These are phyloP conservation scores for Panicum virgatum DNA, from an alignment of 202 grass and related monocot genomes.

Conservation along the genomic window DNA sequence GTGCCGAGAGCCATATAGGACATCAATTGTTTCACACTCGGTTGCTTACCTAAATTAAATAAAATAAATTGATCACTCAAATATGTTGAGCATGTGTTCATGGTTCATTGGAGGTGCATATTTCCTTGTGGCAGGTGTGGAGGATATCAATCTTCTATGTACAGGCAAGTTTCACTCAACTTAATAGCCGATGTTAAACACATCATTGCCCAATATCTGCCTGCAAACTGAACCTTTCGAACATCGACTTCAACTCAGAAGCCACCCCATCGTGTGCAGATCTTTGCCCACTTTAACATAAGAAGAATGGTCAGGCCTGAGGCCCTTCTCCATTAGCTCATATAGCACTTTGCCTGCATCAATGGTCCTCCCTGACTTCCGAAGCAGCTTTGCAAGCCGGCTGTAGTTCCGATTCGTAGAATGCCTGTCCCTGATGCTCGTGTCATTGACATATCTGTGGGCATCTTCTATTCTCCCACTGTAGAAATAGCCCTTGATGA, in stretches of 20 bases:
- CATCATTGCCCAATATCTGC: slow-evolving; percentile 21
- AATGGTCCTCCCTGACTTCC: slow-evolving; percentile 41
- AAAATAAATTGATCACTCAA: neutral
- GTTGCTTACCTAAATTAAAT: neutral
- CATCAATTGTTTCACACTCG: neutral
- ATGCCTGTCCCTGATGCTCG: slow-evolving; percentile 58
- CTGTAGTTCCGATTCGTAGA: slow-evolving; percentile 79
- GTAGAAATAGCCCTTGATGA: slow-evolving; percentile 78
- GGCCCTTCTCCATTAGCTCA: slow-evolving; percentile 79
- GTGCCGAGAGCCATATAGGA: neutral
- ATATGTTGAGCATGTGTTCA: neutral
- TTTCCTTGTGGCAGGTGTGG: neutral
- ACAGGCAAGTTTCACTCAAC: slow-evolving; percentile 7
- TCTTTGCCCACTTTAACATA: slow-evolving; percentile 67
- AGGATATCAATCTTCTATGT: neutral
- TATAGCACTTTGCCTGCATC: slow-evolving; percentile 68
- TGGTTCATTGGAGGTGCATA: neutral
- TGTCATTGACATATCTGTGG: slow-evolving; percentile 55
- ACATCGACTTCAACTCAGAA: slow-evolving; percentile 61
- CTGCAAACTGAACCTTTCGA: slow-evolving; percentile 43
- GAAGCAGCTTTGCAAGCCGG: slow-evolving; percentile 60
- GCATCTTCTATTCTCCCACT: slow-evolving; percentile 56
- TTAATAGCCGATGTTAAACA: neutral
- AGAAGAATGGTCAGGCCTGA: slow-evolving; percentile 66
- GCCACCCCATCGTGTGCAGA: slow-evolving; percentile 58